Evolutionary conservation across 2,329 filamentous ascomycete species (phyloP), one percentile per base, ranked within the genome.

Genomic region (Helotiales sp.): DNA sequence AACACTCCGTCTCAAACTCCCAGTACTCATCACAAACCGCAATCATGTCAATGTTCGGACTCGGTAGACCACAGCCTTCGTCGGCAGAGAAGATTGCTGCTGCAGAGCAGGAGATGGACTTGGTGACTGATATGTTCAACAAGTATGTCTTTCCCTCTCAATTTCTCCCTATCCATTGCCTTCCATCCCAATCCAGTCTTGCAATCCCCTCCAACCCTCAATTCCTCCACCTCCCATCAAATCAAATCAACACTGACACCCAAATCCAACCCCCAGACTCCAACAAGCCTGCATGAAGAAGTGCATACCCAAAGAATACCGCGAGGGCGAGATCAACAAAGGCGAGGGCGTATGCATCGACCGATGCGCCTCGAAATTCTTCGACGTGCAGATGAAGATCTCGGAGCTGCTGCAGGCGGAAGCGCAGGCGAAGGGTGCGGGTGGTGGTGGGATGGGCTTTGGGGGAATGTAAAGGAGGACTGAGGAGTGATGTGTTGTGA

Each of bases 291-390:
- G 96, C 88, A 89, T 92, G 74, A 89, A 91, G 79, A 99, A 99
- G 85, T 99, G 96, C 83, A 88, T 99, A 75, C 95, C 95, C 70
- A 86, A 84, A 77, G 89, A 95, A 76, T 99, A 98, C 88, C 93
- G 93, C 80, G 96, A 99, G 84, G 89, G 88, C 80, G 95, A 99
- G 76, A 89, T 99, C 77, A 97, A 97, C 88, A 99, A 99, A 85
- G 96, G 94, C 86, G 96, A 99, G 83, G 93, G 91, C 74, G 96
- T 99, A 75, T 99, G 96, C 84, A 89, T 99, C 75, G 96, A 99
- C 84, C 93, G 96, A 77, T 99, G 96, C 83, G 92, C 96, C 66
- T 87, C 92, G 78, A 99, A 99, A 85, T 99, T 98, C 85, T 97
- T 99, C 83, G 95, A 98, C 76, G 94, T 97, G 77, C 97, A 97